A percentile compares a stretch with the other conserved stretches of the same genome.
Conservation (phyloP, 2,329 filamentous ascomycete species). For the Cordyceps militaris region DNA sequence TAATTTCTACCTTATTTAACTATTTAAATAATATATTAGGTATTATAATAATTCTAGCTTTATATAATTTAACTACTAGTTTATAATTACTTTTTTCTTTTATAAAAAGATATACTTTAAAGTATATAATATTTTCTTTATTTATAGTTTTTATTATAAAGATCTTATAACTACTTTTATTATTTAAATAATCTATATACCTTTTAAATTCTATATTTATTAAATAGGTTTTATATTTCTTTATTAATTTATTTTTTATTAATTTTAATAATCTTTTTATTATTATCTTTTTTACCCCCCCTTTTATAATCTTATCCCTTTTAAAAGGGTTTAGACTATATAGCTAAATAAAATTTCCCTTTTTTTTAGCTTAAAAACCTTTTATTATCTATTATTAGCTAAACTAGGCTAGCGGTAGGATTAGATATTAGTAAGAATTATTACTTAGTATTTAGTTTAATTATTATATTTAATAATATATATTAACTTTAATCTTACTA, state of each 20-base stretch:
- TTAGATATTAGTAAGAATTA: too few relatives aligned
- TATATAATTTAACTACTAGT: not conserved
- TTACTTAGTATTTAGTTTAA: too few relatives aligned
- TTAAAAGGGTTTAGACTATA: not conserved
- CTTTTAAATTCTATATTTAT: not conserved
- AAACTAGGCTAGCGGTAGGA: too few relatives aligned
- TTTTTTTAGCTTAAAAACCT: too few relatives aligned
- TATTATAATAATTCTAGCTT: not conserved
- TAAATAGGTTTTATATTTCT: not conserved
- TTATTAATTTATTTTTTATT: not conserved
- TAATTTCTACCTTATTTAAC: not conserved
- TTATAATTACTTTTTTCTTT: not conserved
- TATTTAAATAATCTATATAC: not conserved
- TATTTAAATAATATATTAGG: not conserved
- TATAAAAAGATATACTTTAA: not conserved
- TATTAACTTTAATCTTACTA: too few relatives aligned
- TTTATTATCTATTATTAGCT: too few relatives aligned
- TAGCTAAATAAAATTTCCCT: not conserved
- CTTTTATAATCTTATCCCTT: too few relatives aligned
- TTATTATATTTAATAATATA: too few relatives aligned
- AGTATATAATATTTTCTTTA: not conserved
- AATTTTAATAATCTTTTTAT: not conserved
- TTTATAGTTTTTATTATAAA: not conserved
- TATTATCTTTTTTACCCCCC: not conserved
- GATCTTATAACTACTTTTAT: not conserved